Evolutionary conservation across 2,329 filamentous ascomycete species (phyloP), one percentile per base, ranked within the genome.

Genomic region (Diaporthe longicolla): DNA sequence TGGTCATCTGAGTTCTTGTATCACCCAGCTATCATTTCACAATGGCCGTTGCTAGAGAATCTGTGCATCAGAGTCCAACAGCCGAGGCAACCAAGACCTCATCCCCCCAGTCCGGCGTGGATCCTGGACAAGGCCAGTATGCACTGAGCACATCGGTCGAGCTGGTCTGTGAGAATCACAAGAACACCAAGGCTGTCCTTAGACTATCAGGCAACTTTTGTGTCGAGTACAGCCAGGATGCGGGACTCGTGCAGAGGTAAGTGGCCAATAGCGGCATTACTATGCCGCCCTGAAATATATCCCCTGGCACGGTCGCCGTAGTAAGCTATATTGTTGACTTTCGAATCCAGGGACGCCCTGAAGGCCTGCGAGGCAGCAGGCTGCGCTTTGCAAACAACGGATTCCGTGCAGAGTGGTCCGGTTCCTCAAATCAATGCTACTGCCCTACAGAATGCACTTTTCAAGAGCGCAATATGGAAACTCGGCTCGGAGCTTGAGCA

Each of bases 371-470:
- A 71, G 32, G 45, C 37, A 29, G 57, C 40, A 21, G 48, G 69
- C 48, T 71, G 69, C 24, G 43, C 59, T 52, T 29, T 71, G 32
- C 69, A 71, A 17, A 52, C 45, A 61, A 32, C 57, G 17, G 21
- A 54, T 29, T 40, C 11, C 11, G 19, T 45, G 9, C 43, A 43
- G 17, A 63, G 19, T 6, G 69, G 59, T 37, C 7, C 57, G 7
- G 7, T 57, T 29, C 35, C 32, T n/a, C 45, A 26, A 11, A n/a
- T 63, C 45, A 63, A 63, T 48, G 40, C 57, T 4, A 29, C 40
- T 11, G 45, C 69, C 17, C 19, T 71, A 6, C 69, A 71, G 11
- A 50, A 71, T 40, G 69, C 69, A 11, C 69, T 71, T 40, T 13
- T 52, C 69, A 71, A 71, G n/a, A 48, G 50, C 40, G 35, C 57